Evolutionary conservation across 768 basidiomycete genomes (phyloP), one percentile per base, ranked within the genome.

Genomic region (Lenzites betulinus): DNA sequence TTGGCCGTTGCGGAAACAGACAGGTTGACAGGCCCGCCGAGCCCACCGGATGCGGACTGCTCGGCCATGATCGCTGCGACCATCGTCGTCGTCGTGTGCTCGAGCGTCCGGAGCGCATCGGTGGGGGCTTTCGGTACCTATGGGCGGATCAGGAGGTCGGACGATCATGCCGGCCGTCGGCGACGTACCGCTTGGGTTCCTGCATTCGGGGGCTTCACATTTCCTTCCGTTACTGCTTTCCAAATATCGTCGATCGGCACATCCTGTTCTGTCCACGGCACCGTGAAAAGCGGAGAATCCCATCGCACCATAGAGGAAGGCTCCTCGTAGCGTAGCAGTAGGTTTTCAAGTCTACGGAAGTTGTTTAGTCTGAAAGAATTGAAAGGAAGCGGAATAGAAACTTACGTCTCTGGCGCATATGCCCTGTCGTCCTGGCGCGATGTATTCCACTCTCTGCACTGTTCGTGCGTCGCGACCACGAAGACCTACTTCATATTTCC

Each of bases 251-350:
- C 79, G 15, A 79, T 79, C 3, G 91, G 88, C 9, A 89, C 72
- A 28, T 79, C 77, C 16, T 83, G 78, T 60, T 94, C 93, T 28
- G 83, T 81, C 83, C 88, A 93, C 4, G 87, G 75, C 1, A 97
- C 76, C 1, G 92, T 93, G 72, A 97, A 92, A 42, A 98, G 81
- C 0, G 97, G 96, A 0, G 96, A 92, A 73, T 99, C 96, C 96
- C 96, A 99, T 50, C 96, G 86, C n/a, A 92, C 95, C 90, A 95
- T 95, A 4, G 95, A 95, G 0, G 93, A 95, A 0, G 97, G 97
- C 68, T 98, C 97, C 76, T 99, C 97, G 67, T 87, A 98, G 51
- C 96, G 82, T 69, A 88, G 79, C 36, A 98, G 74, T 3, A 99
- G 83, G 71, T 93, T 95, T 47, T 93, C 90, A 36, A 97, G 82